phyloP scores from a whole-genome alignment of 2,329 filamentous ascomycete species.

The Aspergillus sp. region DNA sequence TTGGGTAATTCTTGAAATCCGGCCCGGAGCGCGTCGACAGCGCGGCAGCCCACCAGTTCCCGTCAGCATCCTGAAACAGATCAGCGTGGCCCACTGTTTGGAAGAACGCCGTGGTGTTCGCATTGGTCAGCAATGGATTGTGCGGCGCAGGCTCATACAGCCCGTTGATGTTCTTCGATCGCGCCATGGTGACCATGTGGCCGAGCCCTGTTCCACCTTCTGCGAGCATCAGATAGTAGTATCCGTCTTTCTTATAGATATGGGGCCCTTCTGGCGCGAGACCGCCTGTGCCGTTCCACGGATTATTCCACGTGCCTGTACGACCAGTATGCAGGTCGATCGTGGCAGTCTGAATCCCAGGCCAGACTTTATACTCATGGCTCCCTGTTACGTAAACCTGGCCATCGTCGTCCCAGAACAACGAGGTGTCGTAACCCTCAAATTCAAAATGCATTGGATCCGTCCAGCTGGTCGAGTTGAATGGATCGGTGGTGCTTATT shows the following conservation, averaged over 20 bases:
- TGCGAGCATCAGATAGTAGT: conserved; percentile 50
- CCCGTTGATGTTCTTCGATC: conserved; percentile 44
- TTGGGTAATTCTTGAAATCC: background rate
- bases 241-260: conserved; percentile 49
- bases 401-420: background rate
- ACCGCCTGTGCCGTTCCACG: background rate
- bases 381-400: background rate
- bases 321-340: background rate
- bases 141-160: conserved; percentile 44
- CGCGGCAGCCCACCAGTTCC: background rate
- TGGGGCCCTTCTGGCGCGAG: conserved; percentile 50
- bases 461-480: background rate
- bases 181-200: conserved; percentile 51
- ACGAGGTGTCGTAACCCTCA: background rate
- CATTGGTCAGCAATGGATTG: conserved; percentile 43
- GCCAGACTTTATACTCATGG: background rate
- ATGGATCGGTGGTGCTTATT: background rate
- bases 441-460: background rate
- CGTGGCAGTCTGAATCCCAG: background rate
- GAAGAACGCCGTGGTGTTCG: background rate
- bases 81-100: background rate
- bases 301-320: background rate
- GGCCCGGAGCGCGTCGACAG: background rate
- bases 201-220: conserved; percentile 42
- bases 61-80: background rate